Evolutionary conservation across 2,329 filamentous ascomycete genomes (phyloP), one percentile per base, ranked within the genome.

Genomic region (Cladosporium phlei): DNA sequence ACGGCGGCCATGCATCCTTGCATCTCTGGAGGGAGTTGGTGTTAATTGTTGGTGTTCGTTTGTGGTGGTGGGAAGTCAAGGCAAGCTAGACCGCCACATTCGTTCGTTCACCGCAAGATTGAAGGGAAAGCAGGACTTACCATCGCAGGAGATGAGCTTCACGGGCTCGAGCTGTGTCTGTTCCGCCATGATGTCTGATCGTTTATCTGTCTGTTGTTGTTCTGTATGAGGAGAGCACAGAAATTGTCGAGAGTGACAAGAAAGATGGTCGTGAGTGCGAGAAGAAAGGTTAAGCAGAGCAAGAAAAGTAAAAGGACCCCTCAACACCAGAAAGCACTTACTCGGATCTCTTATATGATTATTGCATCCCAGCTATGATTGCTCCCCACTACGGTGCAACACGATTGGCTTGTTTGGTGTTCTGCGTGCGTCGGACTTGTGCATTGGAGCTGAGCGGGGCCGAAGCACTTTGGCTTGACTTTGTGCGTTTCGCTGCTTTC

Each of bases 1-100:
- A 72, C 67, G 55, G 61, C 62, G 52, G 60, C 59, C 62, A 65
- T 65, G 61, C 63, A 66, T 55, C 61, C 62, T 59, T 64, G 62
- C 59, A 63, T 64, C 51, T 66, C 61, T 63, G 54, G 14, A 35
- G 40, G 32, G 12, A 7, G 14, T 19, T 5, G 2, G 12, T 16
- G 51, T 44, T 27, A 7, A n/a, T 30, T 14, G 28, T 30, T n/a
- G 11, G 30, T 24, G 25, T 11, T 12, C n/a, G 19, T n/a, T 30
- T n/a, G 19, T 30, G 20, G 38, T 17, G 27, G 30, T 22, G n/a
- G 5, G 14, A 19, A 35, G 42, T 2, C 5, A n/a, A n/a, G n/a
- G n/a, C 20, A 28, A 20, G 8, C 32, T n/a, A 21, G 6, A 29
- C 16, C 17, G 22, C 33, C 19, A n/a, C 22, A 37, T 24, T 9